phyloP scores from a whole-genome alignment of 176 grass and related monocot genomes.

The Avena sativa region DNA sequence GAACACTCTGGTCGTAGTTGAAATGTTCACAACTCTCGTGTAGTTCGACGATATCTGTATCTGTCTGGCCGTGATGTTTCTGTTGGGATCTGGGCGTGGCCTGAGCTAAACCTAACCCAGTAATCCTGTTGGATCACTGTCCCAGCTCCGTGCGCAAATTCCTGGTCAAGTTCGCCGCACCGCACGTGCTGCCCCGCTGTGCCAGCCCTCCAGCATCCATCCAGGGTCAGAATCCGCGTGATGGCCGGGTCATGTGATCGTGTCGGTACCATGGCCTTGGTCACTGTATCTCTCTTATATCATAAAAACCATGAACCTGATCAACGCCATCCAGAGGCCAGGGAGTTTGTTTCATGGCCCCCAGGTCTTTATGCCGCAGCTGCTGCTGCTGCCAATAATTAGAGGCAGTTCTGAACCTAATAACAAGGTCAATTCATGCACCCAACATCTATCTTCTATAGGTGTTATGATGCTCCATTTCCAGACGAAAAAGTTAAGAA shows the following conservation, averaged over 20 bases:
- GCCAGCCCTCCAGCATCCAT: neutral
- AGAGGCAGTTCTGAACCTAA: constrained; percentile 19
- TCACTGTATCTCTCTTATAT: neutral
- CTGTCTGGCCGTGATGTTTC: neutral
- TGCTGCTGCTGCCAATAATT: neutral
- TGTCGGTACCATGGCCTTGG: constrained; percentile 26
- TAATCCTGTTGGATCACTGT: neutral
- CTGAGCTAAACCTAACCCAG: neutral
- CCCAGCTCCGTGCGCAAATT: constrained; percentile 18
- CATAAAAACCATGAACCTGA: neutral
- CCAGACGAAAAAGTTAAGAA: constrained; percentile 31
- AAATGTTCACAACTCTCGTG: neutral
- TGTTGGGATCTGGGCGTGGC: neutral
- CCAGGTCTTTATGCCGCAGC: constrained; percentile 10
- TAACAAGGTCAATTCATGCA: constrained; percentile 29
- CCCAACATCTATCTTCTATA: constrained; percentile 3
- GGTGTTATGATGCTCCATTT: constrained; percentile 29
- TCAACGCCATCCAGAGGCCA: constrained; percentile 1
- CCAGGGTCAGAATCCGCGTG: constrained; percentile 8
- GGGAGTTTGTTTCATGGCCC: constrained; percentile 10
- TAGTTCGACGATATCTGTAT: neutral
- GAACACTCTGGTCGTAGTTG: no score
- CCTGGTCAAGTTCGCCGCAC: constrained; percentile 3
- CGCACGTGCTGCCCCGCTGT: neutral
- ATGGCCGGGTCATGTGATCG: constrained; percentile 14